Evolutionary conservation across 2,329 filamentous ascomycete genomes (phyloP).

Genomic region (Ceratocystis variospora): DNA sequence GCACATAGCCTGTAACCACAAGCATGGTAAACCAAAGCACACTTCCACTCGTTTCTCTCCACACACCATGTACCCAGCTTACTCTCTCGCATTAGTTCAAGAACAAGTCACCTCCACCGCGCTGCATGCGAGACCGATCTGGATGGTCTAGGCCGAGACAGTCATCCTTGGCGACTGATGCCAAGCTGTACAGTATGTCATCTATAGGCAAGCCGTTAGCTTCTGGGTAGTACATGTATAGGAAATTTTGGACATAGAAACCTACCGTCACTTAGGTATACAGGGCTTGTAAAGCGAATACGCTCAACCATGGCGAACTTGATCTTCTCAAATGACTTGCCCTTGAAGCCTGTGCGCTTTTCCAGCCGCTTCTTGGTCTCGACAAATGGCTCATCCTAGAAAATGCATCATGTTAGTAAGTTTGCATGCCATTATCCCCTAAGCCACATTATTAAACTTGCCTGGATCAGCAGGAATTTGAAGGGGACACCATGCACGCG

Average conservation of each 20-base stretch:
- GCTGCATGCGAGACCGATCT: slow-evolving; percentile 43
- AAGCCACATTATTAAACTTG: slow-evolving; percentile 30
- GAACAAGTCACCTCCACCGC: slow-evolving; percentile 52
- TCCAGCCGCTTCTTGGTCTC: slow-evolving; percentile 92
- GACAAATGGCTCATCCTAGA: slow-evolving; percentile 66
- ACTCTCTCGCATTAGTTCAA: slow-evolving; percentile 25
- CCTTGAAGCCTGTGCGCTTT: slow-evolving; percentile 84
- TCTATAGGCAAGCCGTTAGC: slow-evolving; percentile 29
- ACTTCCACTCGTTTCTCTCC: background rate
- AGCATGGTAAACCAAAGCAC: background rate
- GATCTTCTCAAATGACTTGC: slow-evolving; percentile 97
- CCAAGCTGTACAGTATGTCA: slow-evolving; percentile 43
- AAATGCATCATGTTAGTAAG: slow-evolving; percentile 15
- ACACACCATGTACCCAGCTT: background rate
- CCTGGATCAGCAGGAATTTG: slow-evolving; percentile 71
- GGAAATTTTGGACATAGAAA: slow-evolving; percentile 21
- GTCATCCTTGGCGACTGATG: slow-evolving; percentile 40
- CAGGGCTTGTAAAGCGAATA: slow-evolving; percentile 59
- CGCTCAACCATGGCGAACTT: slow-evolving; percentile 77
- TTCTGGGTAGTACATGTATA: background rate
- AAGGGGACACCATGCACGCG: slow-evolving; percentile 84
- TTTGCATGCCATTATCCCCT: background rate
- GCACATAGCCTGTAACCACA: background rate
- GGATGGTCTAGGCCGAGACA: slow-evolving; percentile 52
- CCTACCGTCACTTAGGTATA: slow-evolving; percentile 80